Conservation (phyloP, 75 land plant species). For the Cunninghamia lanceolata region DNA sequence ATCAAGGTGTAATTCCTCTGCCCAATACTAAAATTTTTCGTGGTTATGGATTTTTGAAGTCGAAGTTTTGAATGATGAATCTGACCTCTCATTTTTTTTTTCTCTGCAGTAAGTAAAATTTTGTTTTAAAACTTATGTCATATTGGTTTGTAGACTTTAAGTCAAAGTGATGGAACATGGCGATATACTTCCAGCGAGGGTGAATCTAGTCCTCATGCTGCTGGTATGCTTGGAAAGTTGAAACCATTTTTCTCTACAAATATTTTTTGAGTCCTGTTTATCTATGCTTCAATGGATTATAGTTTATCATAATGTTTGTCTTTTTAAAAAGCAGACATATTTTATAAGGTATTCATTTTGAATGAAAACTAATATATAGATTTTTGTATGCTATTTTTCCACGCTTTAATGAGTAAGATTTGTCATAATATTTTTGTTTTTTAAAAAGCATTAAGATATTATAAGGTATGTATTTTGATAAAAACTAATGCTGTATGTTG, state of each 20-base stretch:
- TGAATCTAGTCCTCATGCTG: conserved; percentile 64
- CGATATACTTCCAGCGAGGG: conserved; percentile 42
- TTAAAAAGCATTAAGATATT: too few species aligned
- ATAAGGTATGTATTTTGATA: neutral
- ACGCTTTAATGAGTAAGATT: neutral
- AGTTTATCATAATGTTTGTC: neutral
- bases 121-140: neutral
- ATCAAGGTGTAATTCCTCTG: conserved; percentile 41
- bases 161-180: conserved; percentile 79
- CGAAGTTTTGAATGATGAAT: neutral
- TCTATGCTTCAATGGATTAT: neutral
- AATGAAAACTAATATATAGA: neutral
- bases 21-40: neutral
- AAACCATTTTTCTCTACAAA: neutral
- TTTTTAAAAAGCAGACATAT: neutral
- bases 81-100: neutral
- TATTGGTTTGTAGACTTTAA: conserved; percentile 39
- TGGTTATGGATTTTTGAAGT: neutral
- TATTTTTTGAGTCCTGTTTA: neutral
- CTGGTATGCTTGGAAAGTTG: conserved; percentile 46
- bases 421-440: neutral
- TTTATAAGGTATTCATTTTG: neutral
- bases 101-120: neutral
- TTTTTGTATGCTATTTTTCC: neutral
- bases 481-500: neutral